A percentile compares a stretch with the other conserved stretches of the same genome.
Evolutionary conservation across 2,329 filamentous ascomycete species (phyloP).

Genomic region (Delphinella strobiligena): DNA sequence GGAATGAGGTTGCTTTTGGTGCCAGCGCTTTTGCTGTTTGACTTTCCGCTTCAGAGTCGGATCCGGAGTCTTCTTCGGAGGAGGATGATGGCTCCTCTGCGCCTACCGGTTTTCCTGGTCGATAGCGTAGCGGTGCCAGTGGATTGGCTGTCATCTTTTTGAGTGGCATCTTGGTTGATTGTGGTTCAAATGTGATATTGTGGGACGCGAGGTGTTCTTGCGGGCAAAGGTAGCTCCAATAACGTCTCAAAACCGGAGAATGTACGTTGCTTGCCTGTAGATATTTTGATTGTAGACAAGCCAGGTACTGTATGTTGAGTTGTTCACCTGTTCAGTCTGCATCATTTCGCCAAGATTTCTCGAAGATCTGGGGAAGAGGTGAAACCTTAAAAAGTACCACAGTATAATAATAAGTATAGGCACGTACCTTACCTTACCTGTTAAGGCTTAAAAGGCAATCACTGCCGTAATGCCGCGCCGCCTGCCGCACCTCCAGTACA

Average conservation of each 20-base stretch:
- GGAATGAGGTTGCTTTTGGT: constrained; percentile 35
- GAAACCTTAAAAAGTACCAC: too few species aligned
- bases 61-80: constrained; percentile 24
- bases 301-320: too few species aligned
- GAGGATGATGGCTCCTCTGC: constrained; percentile 31
- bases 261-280: too few species aligned
- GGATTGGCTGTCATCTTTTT: constrained; percentile 94
- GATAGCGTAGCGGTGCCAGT: constrained; percentile 64
- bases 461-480: too few species aligned
- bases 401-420: too few species aligned
- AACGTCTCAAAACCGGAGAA: too few species aligned
- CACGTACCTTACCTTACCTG: too few species aligned
- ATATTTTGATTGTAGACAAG: too few species aligned
- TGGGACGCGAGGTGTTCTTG: background rate
- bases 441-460: too few species aligned
- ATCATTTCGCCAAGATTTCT: background rate
- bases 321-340: too few species aligned
- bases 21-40: constrained; percentile 25
- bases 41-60: constrained; percentile 37
- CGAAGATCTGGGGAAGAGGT: background rate
- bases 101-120: constrained; percentile 65
- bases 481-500: too few species aligned
- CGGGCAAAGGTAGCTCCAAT: too few species aligned
- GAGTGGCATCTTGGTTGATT: constrained; percentile 41
- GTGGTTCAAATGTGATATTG: background rate